phyloP scores from a whole-genome alignment of 2,329 filamentous ascomycete species.

The Penicillium sp. region DNA sequence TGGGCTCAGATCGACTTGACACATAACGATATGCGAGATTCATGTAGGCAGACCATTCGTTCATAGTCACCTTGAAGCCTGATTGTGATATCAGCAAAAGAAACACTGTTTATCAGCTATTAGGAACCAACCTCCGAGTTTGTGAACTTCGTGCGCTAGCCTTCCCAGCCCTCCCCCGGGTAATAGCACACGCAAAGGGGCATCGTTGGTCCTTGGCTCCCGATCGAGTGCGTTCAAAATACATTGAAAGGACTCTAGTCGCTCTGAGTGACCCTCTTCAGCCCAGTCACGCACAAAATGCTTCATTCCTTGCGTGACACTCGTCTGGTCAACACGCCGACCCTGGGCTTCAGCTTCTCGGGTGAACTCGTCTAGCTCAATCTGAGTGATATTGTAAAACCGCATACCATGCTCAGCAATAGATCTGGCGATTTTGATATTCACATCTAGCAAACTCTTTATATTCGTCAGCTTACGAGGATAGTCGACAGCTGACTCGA shows the following conservation, averaged over 20 bases:
- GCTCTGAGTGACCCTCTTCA: constrained; percentile 48
- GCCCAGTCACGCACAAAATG: constrained; percentile 61
- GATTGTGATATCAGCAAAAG: background rate
- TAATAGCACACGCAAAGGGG: constrained; percentile 45
- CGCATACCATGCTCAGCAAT: constrained; percentile 49
- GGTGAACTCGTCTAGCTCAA: constrained; percentile 49
- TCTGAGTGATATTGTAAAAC: constrained; percentile 48
- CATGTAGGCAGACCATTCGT: constrained; percentile 61
- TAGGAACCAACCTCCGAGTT: constrained; percentile 38
- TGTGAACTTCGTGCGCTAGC: constrained; percentile 53
- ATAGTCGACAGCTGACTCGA: constrained; percentile 59
- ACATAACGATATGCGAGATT: constrained; percentile 55
- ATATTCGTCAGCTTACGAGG: constrained; percentile 53
- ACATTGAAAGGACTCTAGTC: constrained; percentile 41
- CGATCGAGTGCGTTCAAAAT: constrained; percentile 31
- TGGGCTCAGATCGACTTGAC: constrained; percentile 29
- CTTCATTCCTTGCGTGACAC: constrained; percentile 55
- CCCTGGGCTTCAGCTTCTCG: constrained; percentile 38
- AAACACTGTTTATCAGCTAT: background rate
- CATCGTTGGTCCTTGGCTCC: constrained; percentile 1
- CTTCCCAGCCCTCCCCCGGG: constrained; percentile 56
- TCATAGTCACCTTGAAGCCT: constrained; percentile 55
- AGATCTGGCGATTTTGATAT: constrained; percentile 48
- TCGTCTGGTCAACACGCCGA: constrained; percentile 47
- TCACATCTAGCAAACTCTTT: constrained; percentile 46